Evolutionary conservation across 768 basidiomycete species (phyloP).

Genomic region (Ephemerocybe angulata): DNA sequence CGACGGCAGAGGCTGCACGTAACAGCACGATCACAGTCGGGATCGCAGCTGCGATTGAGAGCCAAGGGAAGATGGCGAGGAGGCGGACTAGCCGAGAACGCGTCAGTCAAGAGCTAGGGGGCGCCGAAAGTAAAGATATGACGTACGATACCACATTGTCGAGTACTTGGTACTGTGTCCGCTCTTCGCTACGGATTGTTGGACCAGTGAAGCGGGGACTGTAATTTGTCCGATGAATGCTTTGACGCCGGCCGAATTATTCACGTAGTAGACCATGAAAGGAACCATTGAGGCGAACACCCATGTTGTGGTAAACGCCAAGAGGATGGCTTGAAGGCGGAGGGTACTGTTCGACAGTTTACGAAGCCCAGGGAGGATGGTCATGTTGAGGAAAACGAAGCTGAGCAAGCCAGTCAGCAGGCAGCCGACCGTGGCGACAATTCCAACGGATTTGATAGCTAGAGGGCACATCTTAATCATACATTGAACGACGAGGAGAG

Average conservation of each 20-base stretch:
- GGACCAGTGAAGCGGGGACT: constrained; percentile 35
- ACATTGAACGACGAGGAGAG: not conserved
- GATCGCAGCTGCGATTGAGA: constrained; percentile 22
- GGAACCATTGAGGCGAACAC: constrained; percentile 48
- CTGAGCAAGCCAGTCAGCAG: constrained; percentile 13
- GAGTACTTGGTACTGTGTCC: constrained; percentile 42
- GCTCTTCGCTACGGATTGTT: constrained; percentile 30
- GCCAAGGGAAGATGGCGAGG: constrained; percentile 52
- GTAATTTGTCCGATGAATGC: constrained; percentile 36
- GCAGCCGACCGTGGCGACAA: constrained; percentile 25
- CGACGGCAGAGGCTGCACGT: constrained; percentile 9
- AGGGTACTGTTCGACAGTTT: constrained; percentile 8
- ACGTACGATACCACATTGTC: constrained; percentile 47
- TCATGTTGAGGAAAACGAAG: constrained; percentile 4
- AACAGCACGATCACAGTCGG: constrained; percentile 21
- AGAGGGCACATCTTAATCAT: not conserved
- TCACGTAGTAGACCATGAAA: constrained; percentile 45
- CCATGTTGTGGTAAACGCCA: constrained; percentile 43
- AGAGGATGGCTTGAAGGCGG: constrained; percentile 21
- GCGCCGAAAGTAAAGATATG: not conserved
- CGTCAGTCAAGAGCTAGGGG: not conserved
- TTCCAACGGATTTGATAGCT: constrained; percentile 41
- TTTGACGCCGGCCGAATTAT: constrained; percentile 38
- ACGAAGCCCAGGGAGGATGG: constrained; percentile 2
- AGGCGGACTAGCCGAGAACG: constrained; percentile 37